Evolutionary conservation across 2,329 filamentous ascomycete genomes (phyloP).

Genomic region (Colletotrichum lupini): DNA sequence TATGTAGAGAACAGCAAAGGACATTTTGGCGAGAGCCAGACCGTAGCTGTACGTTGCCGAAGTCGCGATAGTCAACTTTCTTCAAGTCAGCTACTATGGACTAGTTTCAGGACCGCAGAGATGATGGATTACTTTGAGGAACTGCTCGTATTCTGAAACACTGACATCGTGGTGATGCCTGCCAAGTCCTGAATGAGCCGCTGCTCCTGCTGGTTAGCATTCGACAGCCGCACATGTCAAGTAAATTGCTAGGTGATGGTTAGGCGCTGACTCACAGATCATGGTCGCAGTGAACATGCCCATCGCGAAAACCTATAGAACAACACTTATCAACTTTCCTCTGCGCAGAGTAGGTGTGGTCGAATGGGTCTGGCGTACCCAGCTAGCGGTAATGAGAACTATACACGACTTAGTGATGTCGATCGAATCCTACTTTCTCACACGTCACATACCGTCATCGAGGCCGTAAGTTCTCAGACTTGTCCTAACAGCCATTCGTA

Average conservation of each 20-base stretch:
- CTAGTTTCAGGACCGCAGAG: neutral
- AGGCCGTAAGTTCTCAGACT: constrained; percentile 9
- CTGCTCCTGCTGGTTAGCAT: neutral
- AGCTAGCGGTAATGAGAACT: constrained; percentile 12
- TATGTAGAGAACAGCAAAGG: constrained; percentile 46
- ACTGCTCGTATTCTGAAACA: neutral
- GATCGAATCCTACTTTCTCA: neutral
- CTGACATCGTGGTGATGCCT: constrained; percentile 2
- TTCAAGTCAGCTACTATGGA: neutral
- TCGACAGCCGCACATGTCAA: no score
- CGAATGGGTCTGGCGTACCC: neutral
- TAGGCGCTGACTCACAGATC: neutral
- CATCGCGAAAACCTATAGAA: neutral
- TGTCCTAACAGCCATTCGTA: constrained; percentile 4
- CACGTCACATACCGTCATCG: constrained; percentile 7
- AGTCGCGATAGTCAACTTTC: constrained; percentile 35
- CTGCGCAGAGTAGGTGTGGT: no score
- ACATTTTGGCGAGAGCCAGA: constrained; percentile 44
- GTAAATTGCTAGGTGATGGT: no score
- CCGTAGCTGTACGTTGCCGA: constrained; percentile 45
- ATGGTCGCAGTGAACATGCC: constrained; percentile 9
- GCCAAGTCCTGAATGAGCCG: constrained; percentile 13
- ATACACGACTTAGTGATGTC: neutral
- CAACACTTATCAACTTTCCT: neutral
- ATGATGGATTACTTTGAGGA: constrained; percentile 1